These are phyloP conservation scores for Plasmodium knowlesi DNA, from an alignment of 169 alveolate species.

Conservation along the genomic window DNA sequence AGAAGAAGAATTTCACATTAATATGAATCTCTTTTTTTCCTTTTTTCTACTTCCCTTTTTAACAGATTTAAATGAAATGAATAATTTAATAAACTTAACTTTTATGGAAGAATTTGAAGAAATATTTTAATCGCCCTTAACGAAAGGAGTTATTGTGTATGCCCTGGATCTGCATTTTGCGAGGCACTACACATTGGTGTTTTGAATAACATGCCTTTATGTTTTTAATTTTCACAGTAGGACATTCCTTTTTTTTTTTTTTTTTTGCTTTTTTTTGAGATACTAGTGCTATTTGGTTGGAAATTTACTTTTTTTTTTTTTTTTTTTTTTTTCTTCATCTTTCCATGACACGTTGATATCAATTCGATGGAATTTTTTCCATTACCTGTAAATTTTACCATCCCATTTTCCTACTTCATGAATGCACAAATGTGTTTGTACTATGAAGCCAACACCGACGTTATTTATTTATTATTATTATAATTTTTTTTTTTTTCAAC, in stretches of 20 bases:
- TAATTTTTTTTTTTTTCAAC: background rate
- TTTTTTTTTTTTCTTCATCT: background rate
- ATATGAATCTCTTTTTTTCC: background rate
- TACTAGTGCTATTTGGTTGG: background rate
- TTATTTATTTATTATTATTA: no score
- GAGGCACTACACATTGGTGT: background rate
- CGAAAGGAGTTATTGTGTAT: background rate
- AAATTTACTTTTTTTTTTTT: background rate
- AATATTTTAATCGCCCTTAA: constrained; percentile 30
- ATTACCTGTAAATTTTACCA: background rate
- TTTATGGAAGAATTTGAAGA: constrained; percentile 64
- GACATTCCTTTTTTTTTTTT: background rate
- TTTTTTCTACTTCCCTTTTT: background rate
- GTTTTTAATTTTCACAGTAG: background rate
- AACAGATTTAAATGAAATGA: constrained; percentile 63
- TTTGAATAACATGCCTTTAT: background rate
- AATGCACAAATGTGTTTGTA: background rate
- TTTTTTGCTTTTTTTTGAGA: background rate
- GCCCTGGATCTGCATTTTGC: background rate
- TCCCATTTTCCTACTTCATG: background rate
- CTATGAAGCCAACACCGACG: background rate
- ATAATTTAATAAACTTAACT: constrained; percentile 63
- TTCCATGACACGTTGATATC: background rate
- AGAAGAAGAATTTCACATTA: background rate
- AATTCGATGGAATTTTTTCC: background rate